Percentiles rank a stretch among this genome's conserved stretches.
These are phyloP conservation scores for Aspergillus ustus DNA, from an alignment of 2,329 filamentous ascomycete genomes.

Conservation along the genomic window DNA sequence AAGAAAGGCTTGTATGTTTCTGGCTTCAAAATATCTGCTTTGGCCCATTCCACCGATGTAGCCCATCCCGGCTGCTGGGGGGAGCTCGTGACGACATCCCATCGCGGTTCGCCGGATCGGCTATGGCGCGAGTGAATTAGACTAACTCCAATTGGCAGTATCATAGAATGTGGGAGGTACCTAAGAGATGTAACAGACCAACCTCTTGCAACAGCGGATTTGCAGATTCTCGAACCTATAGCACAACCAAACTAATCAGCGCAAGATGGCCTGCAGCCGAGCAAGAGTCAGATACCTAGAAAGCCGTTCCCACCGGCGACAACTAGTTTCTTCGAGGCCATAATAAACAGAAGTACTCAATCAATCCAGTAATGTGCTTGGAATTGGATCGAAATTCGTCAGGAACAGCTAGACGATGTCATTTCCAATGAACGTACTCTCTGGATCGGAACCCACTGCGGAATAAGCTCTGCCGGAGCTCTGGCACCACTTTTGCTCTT, in stretches of 20 bases:
- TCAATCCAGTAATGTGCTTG: background rate
- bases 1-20: conserved; percentile 78
- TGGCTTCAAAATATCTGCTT: conserved; percentile 84
- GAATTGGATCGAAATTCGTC: background rate
- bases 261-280: background rate
- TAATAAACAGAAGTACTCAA: conserved; percentile 23
- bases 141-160: background rate
- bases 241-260: conserved; percentile 20
- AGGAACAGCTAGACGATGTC: background rate
- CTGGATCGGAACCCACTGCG: conserved; percentile 8
- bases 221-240: conserved; percentile 79
- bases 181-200: conserved; percentile 95
- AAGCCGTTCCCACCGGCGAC: conserved; percentile 96
- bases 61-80: conserved; percentile 77
- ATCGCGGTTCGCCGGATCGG: conserved; percentile 86
- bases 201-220: conserved; percentile 79
- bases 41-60: conserved; percentile 80
- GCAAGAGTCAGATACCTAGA: conserved; percentile 60
- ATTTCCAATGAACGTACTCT: background rate
- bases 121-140: conserved; percentile 51
- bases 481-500: conserved; percentile 11
- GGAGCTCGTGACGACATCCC: conserved; percentile 78
- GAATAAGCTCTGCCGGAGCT: conserved; percentile 19
- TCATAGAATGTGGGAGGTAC: conserved; percentile 53
- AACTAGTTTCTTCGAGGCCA: conserved; percentile 75